phyloP scores from a whole-genome alignment of 202 grass and related monocot genomes.

The Digitaria exilis region DNA sequence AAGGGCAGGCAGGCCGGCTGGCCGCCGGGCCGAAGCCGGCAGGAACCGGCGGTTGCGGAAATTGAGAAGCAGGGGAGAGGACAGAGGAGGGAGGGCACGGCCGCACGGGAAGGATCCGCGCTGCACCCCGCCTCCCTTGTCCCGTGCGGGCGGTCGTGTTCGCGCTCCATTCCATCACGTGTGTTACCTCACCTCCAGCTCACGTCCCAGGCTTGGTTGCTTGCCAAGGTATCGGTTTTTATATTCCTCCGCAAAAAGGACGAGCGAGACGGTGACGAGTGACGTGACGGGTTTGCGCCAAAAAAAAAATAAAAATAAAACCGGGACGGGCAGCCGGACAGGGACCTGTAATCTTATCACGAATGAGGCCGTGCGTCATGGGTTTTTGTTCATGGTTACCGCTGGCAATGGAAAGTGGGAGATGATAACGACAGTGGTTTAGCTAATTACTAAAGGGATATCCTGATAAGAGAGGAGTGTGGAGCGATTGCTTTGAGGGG shows the following conservation, averaged over 20 bases:
- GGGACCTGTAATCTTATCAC: conserved; percentile 30
- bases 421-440: neutral
- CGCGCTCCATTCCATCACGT: conserved; percentile 47
- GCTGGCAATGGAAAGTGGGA: neutral
- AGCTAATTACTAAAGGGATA: neutral
- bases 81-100: too few relatives aligned
- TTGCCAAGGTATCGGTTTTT: conserved; percentile 27
- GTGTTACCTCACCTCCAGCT: neutral
- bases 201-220: neutral
- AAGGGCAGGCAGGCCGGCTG: neutral
- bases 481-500: neutral
- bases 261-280: conserved; percentile 5
- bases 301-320: conserved; percentile 25
- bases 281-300: neutral
- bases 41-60: neutral
- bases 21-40: conserved; percentile 4
- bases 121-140: too few relatives aligned
- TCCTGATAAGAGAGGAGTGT: too few relatives aligned
- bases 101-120: conserved; percentile 34
- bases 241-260: conserved; percentile 41
- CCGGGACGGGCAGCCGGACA: neutral
- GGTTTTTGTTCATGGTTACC: neutral
- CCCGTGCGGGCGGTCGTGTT: neutral
- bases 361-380: conserved; percentile 16
- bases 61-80: neutral